Percentiles rank a stretch among this genome's conserved stretches.
These are phyloP conservation scores for Talaromyces amestolkiae DNA, from an alignment of 2,329 filamentous ascomycete genomes.

Conservation along the genomic window DNA sequence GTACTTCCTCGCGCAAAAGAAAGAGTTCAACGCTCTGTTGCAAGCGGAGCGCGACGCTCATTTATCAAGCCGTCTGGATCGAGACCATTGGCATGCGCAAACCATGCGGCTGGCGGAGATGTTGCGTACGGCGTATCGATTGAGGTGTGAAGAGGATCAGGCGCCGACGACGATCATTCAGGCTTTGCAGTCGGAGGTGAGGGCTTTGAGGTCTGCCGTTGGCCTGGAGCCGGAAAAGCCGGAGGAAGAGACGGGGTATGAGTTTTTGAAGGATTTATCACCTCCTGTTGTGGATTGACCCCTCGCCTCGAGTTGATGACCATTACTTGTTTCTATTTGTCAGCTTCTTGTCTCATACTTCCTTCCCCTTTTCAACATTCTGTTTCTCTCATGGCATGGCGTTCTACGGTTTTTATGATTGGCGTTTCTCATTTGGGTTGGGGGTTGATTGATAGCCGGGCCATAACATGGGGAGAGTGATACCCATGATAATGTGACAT, in stretches of 20 bases:
- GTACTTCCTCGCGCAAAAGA: slow-evolving; percentile 47
- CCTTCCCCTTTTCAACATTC: not conserved
- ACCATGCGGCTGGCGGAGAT: slow-evolving; percentile 49
- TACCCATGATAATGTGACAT: slow-evolving; percentile 9
- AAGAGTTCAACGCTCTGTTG: slow-evolving; percentile 50
- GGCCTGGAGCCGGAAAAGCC: slow-evolving; percentile 49
- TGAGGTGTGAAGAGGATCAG: slow-evolving; percentile 50
- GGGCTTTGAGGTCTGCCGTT: slow-evolving; percentile 47
- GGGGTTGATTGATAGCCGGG: not conserved
- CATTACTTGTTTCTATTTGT: not conserved
- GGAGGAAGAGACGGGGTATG: slow-evolving; percentile 51
- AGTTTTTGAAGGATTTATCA: slow-evolving; percentile 46
- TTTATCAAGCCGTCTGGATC: slow-evolving; percentile 48
- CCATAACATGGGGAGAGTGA: slow-evolving; percentile 1
- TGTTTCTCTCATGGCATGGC: slow-evolving; percentile 8
- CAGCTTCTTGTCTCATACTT: not conserved
- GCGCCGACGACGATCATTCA: slow-evolving; percentile 44
- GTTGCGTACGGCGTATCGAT: slow-evolving; percentile 47
- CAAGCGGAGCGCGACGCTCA: slow-evolving; percentile 52
- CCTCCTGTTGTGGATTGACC: slow-evolving; percentile 34
- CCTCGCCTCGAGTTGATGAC: not conserved
- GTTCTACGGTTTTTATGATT: not conserved
- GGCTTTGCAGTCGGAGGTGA: slow-evolving; percentile 50
- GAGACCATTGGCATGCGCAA: slow-evolving; percentile 50
- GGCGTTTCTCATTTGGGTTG: not conserved